These are phyloP conservation scores for Fusarium fracticaudum DNA, from an alignment of 2,329 filamentous ascomycete species.

Conservation along the genomic window DNA sequence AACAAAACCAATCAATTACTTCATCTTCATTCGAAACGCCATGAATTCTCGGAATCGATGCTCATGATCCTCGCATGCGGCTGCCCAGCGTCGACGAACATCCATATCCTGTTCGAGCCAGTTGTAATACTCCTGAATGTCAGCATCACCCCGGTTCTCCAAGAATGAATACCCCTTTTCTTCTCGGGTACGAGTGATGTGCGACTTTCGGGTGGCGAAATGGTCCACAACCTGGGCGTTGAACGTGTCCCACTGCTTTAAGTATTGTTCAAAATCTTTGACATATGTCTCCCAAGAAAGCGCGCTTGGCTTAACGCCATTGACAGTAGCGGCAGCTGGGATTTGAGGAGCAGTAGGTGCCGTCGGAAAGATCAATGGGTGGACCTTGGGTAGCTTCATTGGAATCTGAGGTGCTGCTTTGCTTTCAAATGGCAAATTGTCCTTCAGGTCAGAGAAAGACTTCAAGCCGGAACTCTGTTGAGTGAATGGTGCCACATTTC, in stretches of 20 bases:
- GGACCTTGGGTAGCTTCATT: constrained; percentile 47
- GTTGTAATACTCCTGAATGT: constrained; percentile 66
- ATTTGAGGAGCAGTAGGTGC: constrained; percentile 61
- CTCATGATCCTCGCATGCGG: constrained; percentile 69
- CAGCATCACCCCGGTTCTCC: constrained; percentile 53
- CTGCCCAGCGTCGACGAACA: constrained; percentile 68
- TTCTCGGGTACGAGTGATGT: constrained; percentile 51
- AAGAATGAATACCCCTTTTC: constrained; percentile 59
- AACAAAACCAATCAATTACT: constrained; percentile 36
- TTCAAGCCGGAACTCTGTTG: constrained; percentile 59
- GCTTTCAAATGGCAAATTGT: constrained; percentile 66
- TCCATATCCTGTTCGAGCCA: constrained; percentile 72
- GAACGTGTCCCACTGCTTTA: constrained; percentile 60
- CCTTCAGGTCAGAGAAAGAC: constrained; percentile 65
- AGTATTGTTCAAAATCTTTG: constrained; percentile 63
- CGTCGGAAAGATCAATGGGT: constrained; percentile 56
- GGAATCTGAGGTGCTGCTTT: constrained; percentile 56
- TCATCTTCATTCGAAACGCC: constrained; percentile 57
- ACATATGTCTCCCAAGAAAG: constrained; percentile 62
- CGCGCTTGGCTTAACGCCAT: constrained; percentile 55
- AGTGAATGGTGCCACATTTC: constrained; percentile 65
- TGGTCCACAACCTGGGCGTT: constrained; percentile 65
- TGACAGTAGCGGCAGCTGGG: constrained; percentile 54
- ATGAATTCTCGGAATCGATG: constrained; percentile 67
- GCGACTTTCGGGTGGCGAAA: constrained; percentile 61